Percentiles rank a stretch among this genome's conserved stretches.
Conservation (phyloP, 2,329 filamentous ascomycete species). For the Colletotrichum navitas region DNA sequence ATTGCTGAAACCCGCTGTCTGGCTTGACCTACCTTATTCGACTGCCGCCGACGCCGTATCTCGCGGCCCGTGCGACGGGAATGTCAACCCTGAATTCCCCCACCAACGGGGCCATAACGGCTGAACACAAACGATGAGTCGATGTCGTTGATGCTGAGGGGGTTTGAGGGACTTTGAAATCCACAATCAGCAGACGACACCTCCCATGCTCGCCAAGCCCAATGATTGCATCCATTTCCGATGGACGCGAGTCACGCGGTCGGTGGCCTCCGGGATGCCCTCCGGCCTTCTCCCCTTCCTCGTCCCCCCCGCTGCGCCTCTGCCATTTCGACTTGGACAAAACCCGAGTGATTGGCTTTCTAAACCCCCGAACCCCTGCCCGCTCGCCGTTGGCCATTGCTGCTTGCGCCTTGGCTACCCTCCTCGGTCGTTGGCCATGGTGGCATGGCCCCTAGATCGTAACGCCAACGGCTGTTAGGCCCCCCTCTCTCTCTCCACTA, state of each 20-base stretch:
- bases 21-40: conserved; percentile 9
- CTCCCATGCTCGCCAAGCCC: conserved; percentile 18
- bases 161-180: neutral
- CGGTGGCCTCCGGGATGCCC: conserved; percentile 1
- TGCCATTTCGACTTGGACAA: neutral
- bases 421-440: neutral
- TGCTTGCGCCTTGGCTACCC: neutral
- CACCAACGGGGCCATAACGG: neutral
- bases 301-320: neutral
- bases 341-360: neutral
- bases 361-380: neutral
- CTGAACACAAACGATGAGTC: neutral
- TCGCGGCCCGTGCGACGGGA: conserved; percentile 4
- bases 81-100: neutral
- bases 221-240: neutral
- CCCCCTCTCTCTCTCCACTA: neutral
- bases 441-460: neutral
- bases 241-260: conserved; percentile 20
- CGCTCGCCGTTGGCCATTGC: neutral
- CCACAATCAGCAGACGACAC: neutral
- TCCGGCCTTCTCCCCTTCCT: neutral
- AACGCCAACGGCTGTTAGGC: neutral
- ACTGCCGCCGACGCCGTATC: conserved; percentile 22
- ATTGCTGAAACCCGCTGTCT: neutral
- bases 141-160: neutral